A percentile compares a stretch with the other conserved stretches of the same genome.
phyloP scores from a whole-genome alignment of 1,284 basidiomycete genomes.

The Rhodotorula sp. region DNA sequence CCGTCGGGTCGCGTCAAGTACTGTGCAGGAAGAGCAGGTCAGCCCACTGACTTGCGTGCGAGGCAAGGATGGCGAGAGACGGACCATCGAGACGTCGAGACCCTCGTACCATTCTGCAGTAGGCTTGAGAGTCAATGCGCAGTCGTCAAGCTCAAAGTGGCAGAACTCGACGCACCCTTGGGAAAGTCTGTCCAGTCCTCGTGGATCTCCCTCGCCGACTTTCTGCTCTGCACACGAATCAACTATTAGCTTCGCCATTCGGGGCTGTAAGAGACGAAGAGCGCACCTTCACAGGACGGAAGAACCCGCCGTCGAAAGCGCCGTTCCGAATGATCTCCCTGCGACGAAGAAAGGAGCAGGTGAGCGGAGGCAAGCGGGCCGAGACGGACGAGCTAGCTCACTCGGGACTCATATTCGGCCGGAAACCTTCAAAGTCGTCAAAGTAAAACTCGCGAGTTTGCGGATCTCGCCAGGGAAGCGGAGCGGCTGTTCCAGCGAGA shows the following conservation, averaged over 20 bases:
- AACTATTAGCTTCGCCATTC: no score
- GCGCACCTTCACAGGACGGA: constrained; percentile 22
- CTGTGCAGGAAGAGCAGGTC: background rate
- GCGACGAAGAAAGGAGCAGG: background rate
- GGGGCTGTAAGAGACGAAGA: no score
- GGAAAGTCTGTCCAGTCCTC: constrained; percentile 35
- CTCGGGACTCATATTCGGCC: constrained; percentile 27
- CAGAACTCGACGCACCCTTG: background rate
- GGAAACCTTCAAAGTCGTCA: constrained; percentile 26
- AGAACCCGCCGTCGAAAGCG: constrained; percentile 32
- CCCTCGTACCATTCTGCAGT: constrained; percentile 25
- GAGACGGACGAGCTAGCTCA: background rate
- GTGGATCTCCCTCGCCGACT: constrained; percentile 21
- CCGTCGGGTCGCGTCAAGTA: constrained; percentile 28
- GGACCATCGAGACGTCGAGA: constrained; percentile 19
- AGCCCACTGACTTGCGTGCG: no score
- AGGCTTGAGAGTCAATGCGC: background rate
- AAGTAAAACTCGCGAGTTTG: constrained; percentile 17
- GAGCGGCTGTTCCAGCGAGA: background rate
- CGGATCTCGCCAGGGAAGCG: constrained; percentile 12
- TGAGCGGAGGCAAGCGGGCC: background rate
- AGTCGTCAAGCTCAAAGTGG: no score
- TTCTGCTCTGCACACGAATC: background rate
- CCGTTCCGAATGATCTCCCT: constrained; percentile 31
- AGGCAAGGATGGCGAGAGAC: background rate